Evolutionary conservation across 495 filamentous ascomycete genomes (phyloP).

Genomic region (Hypomontagnella submonticulosa): DNA sequence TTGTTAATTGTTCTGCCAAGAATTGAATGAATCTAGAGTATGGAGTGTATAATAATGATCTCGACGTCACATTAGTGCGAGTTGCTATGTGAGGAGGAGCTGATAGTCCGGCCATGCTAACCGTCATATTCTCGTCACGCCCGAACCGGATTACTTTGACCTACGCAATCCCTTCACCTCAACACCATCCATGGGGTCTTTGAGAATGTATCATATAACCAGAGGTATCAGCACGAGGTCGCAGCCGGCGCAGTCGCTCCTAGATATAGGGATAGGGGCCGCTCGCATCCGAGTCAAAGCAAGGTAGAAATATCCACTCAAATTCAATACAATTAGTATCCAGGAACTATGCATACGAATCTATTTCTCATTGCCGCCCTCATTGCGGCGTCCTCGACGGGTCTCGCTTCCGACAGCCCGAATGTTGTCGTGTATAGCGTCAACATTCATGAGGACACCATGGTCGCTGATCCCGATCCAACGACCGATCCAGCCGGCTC

Average conservation of each 20-base stretch:
- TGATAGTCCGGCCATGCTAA: neutral
- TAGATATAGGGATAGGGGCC: neutral
- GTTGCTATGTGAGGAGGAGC: conserved; percentile 1
- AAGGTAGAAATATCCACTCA: too few species aligned
- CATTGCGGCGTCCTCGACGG: neutral
- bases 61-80: conserved; percentile 3
- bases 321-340: neutral
- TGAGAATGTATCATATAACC: conserved; percentile 10
- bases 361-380: conserved; percentile 13
- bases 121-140: conserved; percentile 23
- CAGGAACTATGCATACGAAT: conserved; percentile 15
- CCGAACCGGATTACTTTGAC: neutral
- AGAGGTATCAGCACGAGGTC: neutral
- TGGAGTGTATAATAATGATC: conserved; percentile 2
- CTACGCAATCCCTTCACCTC: conserved; percentile 3
- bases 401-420: neutral
- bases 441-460: neutral
- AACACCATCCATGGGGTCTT: conserved; percentile 4
- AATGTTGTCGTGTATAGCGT: neutral
- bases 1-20: too few species aligned
- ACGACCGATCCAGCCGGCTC: too few species aligned
- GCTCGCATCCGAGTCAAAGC: neutral
- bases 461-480: too few species aligned
- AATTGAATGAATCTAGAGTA: too few species aligned
- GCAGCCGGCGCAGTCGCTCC: neutral